Conservation (phyloP, 1,284 basidiomycete genomes). For the Malassezia sp. region DNA sequence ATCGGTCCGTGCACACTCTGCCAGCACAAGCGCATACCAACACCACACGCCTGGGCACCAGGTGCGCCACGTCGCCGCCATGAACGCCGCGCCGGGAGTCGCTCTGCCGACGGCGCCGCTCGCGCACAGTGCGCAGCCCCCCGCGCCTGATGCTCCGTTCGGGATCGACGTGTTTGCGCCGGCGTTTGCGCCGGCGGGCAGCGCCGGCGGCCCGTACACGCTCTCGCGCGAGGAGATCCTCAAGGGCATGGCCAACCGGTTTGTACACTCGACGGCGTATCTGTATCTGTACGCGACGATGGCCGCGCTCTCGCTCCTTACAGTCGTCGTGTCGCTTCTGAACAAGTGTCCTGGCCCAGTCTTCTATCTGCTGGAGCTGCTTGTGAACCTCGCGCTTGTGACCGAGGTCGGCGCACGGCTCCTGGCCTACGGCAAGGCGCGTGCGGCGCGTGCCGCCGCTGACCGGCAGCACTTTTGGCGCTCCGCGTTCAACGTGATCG, state of each 20-base stretch:
- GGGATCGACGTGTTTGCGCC: constrained; percentile 13
- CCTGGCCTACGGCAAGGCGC: constrained; percentile 39
- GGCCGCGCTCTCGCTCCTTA: constrained; percentile 37
- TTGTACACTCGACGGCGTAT: constrained; percentile 42
- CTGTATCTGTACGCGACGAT: constrained; percentile 43
- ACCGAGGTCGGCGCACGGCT: constrained; percentile 38
- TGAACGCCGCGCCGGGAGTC: background rate
- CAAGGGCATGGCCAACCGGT: constrained; percentile 44
- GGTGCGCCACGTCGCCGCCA: background rate
- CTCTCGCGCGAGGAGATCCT: constrained; percentile 37
- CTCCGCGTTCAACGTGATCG: constrained; percentile 40
- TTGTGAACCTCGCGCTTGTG: constrained; percentile 39
- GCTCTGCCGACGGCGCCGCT: background rate
- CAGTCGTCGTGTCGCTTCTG: constrained; percentile 33
- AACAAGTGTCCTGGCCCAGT: constrained; percentile 36
- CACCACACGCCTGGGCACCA: background rate
- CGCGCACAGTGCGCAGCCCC: background rate
- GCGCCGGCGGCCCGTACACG: constrained; percentile 16
- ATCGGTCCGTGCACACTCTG: background rate
- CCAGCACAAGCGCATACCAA: constrained; percentile 9
- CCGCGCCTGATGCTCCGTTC: background rate
- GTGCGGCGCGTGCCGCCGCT: too few species aligned
- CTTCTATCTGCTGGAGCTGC: constrained; percentile 39
- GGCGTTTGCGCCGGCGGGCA: constrained; percentile 2
- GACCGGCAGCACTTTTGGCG: constrained; percentile 47